Percentiles rank a stretch among this genome's conserved stretches.
phyloP scores from a whole-genome alignment of 306 rosid genomes.

The Parietaria judaica region DNA sequence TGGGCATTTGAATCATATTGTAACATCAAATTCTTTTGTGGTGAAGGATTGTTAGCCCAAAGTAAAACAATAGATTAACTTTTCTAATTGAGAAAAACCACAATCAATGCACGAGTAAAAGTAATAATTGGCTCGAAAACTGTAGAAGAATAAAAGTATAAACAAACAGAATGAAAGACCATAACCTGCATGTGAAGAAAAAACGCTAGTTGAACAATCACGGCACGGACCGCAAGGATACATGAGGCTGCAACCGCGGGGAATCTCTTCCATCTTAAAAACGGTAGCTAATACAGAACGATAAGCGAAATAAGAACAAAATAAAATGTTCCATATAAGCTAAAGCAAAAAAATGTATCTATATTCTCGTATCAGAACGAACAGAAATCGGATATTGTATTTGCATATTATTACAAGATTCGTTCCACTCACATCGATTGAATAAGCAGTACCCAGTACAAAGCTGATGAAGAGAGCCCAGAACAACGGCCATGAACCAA shows the following conservation, averaged over 20 bases:
- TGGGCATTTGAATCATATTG: no score
- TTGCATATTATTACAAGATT: background rate
- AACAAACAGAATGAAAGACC: background rate
- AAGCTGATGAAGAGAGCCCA: constrained; percentile 94
- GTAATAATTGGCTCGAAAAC: constrained; percentile 52
- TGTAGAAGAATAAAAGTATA: background rate
- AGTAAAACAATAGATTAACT: no score
- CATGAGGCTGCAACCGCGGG: constrained; percentile 92
- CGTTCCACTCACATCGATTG: constrained; percentile 69
- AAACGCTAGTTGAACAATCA: constrained; percentile 94
- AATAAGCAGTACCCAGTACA: constrained; percentile 87
- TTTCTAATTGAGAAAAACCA: no score
- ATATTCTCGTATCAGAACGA: background rate
- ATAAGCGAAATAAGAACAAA: background rate
- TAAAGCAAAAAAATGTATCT: background rate
- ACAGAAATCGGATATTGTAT: background rate
- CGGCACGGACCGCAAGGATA: constrained; percentile 90
- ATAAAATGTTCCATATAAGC: background rate
- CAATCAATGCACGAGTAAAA: no score
- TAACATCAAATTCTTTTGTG: no score
- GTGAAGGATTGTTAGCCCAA: no score
- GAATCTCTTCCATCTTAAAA: constrained; percentile 92
- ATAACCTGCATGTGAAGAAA: constrained; percentile 90
- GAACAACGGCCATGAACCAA: constrained; percentile 94
- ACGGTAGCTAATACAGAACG: constrained; percentile 30